Evolutionary conservation across 805 yeast genomes (phyloP), one percentile per base, ranked within the genome.

Genomic region (Pichia nakasei): DNA sequence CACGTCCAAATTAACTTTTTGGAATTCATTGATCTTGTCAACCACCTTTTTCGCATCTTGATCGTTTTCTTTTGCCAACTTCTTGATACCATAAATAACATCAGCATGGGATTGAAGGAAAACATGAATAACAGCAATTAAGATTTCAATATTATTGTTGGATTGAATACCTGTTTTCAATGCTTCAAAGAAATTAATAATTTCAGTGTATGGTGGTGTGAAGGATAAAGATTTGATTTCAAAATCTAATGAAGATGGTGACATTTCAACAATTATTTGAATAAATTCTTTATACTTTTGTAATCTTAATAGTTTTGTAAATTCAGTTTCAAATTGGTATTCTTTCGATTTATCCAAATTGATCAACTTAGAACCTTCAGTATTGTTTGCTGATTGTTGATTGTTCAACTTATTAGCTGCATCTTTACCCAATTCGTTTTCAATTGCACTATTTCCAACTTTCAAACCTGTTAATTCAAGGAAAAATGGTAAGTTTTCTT

Each of bases 81-180:
- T 51, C 29, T 51, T 50, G 29, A 55, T 50, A 13, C 46, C 48
- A 43, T 53, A 60, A 27, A 93, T 66, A 7, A 85, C 78, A 60
- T 91, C 97, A 22, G 91, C 89, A 62, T 93, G 98, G 39, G 74
- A 74, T 56, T 76, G 78, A 48, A 87, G 69, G 43, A 89, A 70
- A 69, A 87, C 70, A 18, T 79, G 69, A 72, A 85, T 78, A 62
- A 87, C 75, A 1, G 95, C 95, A 59, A 87, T 88, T 42, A 80
- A 73, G 17, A 91, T 65, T 52, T 93, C 99, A 58, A 75, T 79
- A 61, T 88, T 78, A 15, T 51, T 59, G 46, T 83, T 83, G 6
- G 68, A 48, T 7, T 58, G 52, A 38, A 85, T 59, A 2, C 91
- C 94, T 38, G 60, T 63, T 3, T 74, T 67, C 51, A 93, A 57